Conservation (phyloP, 2,329 filamentous ascomycete genomes). For the Diplodia sapinea region DNA sequence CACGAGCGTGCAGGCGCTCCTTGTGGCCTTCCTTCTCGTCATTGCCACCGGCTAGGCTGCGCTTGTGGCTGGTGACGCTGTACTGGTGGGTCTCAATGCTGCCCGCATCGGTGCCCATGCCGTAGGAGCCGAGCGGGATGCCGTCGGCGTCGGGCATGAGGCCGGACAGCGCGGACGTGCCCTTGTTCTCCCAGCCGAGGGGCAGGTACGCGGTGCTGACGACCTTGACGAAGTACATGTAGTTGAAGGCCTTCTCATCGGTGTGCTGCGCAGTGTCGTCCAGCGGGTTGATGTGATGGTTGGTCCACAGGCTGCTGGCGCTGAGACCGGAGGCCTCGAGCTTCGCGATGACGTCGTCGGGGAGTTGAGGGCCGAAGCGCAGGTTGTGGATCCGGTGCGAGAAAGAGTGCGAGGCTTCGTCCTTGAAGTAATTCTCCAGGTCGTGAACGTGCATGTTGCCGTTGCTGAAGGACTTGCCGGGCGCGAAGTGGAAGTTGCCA, state of each 20-base stretch:
- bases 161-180: conserved; percentile 37
- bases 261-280: conserved; percentile 80
- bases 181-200: conserved; percentile 79
- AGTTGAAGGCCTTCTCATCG: conserved; percentile 85
- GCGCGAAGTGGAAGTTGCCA: conserved; percentile 97
- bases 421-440: conserved; percentile 90
- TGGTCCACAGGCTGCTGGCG: conserved; percentile 70
- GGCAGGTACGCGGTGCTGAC: conserved; percentile 95
- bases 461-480: conserved; percentile 93
- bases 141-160: conserved; percentile 40
- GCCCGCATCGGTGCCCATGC: conserved; percentile 68
- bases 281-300: conserved; percentile 90
- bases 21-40: conserved; percentile 88
- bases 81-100: conserved; percentile 98
- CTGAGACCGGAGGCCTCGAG: conserved; percentile 64
- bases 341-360: conserved; percentile 65
- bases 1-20: conserved; percentile 85
- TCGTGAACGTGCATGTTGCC: conserved; percentile 98
- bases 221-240: conserved; percentile 99
- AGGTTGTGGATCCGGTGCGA: conserved; percentile 86
- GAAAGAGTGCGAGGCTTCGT: conserved; percentile 79
- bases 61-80: conserved; percentile 94
- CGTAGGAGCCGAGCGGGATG: conserved; percentile 47
- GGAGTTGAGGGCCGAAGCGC: conserved; percentile 90
- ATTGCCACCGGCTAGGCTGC: conserved; percentile 81